Conservation (phyloP, 805 yeast genomes). For the Yamadazyma akitaensis region DNA sequence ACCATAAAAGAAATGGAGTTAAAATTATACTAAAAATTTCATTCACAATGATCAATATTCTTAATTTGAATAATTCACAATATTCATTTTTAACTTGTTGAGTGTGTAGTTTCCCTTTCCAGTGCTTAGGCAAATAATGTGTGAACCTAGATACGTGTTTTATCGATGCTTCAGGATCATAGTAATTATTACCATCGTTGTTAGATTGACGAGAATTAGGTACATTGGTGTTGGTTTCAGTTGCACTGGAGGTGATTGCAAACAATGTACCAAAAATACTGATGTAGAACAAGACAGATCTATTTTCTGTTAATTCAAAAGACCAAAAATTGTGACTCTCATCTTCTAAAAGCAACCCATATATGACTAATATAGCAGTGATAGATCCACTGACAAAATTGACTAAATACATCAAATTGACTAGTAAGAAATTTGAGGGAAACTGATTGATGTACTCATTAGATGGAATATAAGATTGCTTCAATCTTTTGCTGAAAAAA, state of each 20-base stretch:
- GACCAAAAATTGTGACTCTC: conserved; percentile 75
- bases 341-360: conserved; percentile 78
- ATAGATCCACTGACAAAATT: conserved; percentile 82
- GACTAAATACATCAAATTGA: conserved; percentile 34
- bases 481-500: conserved; percentile 75
- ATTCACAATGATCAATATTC: conserved; percentile 63
- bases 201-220: not conserved
- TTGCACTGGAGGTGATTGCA: conserved; percentile 62
- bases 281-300: conserved; percentile 81
- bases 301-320: conserved; percentile 79
- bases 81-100: conserved; percentile 82
- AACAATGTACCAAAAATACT: conserved; percentile 85
- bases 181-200: conserved; percentile 42
- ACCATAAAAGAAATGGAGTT: conserved; percentile 89
- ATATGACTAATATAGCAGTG: conserved; percentile 67
- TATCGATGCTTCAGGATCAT: conserved; percentile 89
- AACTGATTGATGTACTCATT: conserved; percentile 83
- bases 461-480: conserved; percentile 75
- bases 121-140: conserved; percentile 81
- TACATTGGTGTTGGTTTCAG: conserved; percentile 18
- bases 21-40: conserved; percentile 80
- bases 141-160: conserved; percentile 80
- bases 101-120: conserved; percentile 86
- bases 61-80: conserved; percentile 71
- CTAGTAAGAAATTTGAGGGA: conserved; percentile 63